Base-by-base conservation (phyloP, 192 early-diverging fungal genomes). In the Podochytrium sp. region DNA sequence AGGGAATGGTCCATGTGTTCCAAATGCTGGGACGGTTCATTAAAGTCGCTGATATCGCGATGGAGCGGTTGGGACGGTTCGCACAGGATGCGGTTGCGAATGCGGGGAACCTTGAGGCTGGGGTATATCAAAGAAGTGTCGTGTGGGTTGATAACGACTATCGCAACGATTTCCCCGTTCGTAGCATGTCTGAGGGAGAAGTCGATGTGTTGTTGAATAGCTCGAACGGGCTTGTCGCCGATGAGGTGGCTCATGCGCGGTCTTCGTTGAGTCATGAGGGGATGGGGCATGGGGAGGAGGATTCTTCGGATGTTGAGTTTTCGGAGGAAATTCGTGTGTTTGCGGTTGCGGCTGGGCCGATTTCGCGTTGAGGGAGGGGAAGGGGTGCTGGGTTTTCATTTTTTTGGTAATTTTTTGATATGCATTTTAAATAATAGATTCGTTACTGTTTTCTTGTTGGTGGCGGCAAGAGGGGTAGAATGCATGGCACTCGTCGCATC, bases 1-100 rank as follows among this genome's bases (percentile, higher is more conserved):
- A 82, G 52, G 81, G 83, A 55, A 76, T 76, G 72, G 72, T 74
- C 3, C 82, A 83, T 35, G 82, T 83, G 34, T 83, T 83, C 51
- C 80, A 84, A 35, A 81, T 81, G 79, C 73, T 80, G 25, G 57
- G 75, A 25, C 20, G 27, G 20, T 62, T 76, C 5, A 63, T 76
- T 35, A 50, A 57, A 40, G 47, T 76, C 27, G 32, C 56, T 5
- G 75, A 76, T 3, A 42, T 56, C 5, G 65, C 75, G n/a, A 37
- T 76, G 25, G 52, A 76, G 34, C 75, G 75, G n/a, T 32, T 76
- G 33, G 75, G 75, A 0, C 6, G 4, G 27, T 76, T 76, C 39
- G 40, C 41, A 0, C 64, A 42, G 20, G 35, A 69, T 29, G 29
- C 7, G 4, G 5, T 49, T 47, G 41, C 38, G 63, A 3, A 3